Base-by-base conservation (phyloP, 768 basidiomycete genomes). In the Lactarius vividus region DNA sequence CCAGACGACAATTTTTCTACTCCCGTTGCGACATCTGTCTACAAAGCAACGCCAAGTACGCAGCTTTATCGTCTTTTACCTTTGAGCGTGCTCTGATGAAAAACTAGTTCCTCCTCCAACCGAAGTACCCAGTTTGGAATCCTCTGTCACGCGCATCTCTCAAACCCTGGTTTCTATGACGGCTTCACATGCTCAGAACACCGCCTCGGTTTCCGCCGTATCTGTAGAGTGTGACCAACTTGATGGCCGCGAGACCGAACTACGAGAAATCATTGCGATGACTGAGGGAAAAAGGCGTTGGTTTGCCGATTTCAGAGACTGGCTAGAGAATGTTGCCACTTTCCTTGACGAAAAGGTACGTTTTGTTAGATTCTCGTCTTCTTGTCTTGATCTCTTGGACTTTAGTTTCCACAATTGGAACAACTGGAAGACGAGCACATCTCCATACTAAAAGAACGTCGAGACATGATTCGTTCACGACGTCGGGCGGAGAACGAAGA, bases 281-380 rank as follows among this genome's bases (percentile, higher is more conserved):
- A 88, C 92, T 0, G 93, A 94, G 73, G 82, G 78, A 54, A 94
- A 94, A 76, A 79, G 91, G 57, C 85, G 85, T 20, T 95, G 93
- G 92, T 94, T 94, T 71, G 79, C 77, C 13, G 83, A 83, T 59
- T 91, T 95, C 78, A 82, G 79, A 61, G 89, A 92, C 42, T 92
- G 91, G 88, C 76, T 92, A 0, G 93, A 94, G 74, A 84, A 84
- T 65, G 84, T 94, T 8, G 93, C 90, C 4, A 83, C 83, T n/a
- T 94, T 95, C 74, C 78, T 95, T 23, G 93, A 95, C 71, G 90
- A 91, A 77, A 95, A 95, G 86, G 92, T 91, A 23, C 4, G 76
- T 56, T 56, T 20, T 2, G n/a, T 52, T 29, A n/a, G 23, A 8
- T 4, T 40, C 28, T 60, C 68, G 6, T 56, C 62, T 31, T 28